A percentile compares a stretch with the other conserved stretches of the same genome.
These are phyloP conservation scores for Scedosporium dehoogii DNA, from an alignment of 2,329 filamentous ascomycete species.

Conservation along the genomic window DNA sequence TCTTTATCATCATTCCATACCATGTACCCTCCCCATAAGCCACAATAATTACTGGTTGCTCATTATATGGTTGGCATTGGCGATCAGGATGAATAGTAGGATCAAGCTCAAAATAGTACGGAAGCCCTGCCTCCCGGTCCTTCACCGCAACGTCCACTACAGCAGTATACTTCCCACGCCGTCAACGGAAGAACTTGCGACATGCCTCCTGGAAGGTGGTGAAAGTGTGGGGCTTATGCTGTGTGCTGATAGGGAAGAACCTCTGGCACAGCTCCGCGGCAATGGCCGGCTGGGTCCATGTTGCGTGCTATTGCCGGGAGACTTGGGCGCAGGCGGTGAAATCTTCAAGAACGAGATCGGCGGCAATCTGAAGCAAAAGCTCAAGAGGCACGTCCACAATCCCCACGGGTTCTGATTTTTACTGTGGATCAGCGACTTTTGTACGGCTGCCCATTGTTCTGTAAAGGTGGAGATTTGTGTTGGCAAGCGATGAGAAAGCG, in stretches of 20 bases:
- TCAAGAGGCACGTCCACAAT: too few species aligned
- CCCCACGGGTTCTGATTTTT: too few species aligned
- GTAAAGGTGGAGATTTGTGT: too few species aligned
- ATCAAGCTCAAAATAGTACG: neutral
- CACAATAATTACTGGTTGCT: neutral
- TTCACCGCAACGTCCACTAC: neutral
- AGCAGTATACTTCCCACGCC: neutral
- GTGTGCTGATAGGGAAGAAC: neutral
- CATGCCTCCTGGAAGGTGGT: neutral
- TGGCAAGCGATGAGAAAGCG: too few species aligned
- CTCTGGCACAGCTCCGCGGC: neutral
- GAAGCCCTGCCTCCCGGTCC: neutral
- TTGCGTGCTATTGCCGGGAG: neutral
- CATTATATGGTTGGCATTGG: too few species aligned
- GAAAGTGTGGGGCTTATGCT: neutral
- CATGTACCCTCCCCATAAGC: neutral
- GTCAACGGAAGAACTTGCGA: neutral
- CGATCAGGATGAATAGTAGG: neutral
- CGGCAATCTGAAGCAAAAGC: too few species aligned
- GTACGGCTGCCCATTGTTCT: too few species aligned
- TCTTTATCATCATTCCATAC: neutral
- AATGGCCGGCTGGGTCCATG: neutral
- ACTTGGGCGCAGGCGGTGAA: neutral
- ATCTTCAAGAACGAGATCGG: neutral
- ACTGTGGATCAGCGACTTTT: too few species aligned